A percentile compares a stretch with the other conserved stretches of the same genome.
Evolutionary conservation across 2,329 filamentous ascomycete species (phyloP).

Genomic region (Helotiales sp.): DNA sequence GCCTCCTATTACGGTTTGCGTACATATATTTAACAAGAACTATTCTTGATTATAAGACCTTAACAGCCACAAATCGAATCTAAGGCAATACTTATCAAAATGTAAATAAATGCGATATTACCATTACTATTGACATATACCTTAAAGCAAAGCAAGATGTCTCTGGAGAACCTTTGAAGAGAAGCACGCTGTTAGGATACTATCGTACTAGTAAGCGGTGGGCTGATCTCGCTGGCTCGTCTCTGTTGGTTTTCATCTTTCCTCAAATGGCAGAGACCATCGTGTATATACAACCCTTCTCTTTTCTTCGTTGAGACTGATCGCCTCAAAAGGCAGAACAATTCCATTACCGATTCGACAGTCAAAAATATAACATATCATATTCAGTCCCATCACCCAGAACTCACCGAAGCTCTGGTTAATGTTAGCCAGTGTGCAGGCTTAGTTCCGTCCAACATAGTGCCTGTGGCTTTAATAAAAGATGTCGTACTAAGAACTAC

Average conservation of each 20-base stretch:
- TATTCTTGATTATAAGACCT: neutral
- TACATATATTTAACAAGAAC: neutral
- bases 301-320: conserved; percentile 1
- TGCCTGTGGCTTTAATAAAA: conserved; percentile 1
- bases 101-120: too few species aligned
- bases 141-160: conserved; percentile 10
- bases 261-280: conserved; percentile 2
- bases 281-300: conserved; percentile 1
- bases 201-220: neutral
- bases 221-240: conserved; percentile 8
- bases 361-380: conserved; percentile 7
- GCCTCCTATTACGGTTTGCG: neutral
- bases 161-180: neutral
- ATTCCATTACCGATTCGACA: conserved; percentile 10
- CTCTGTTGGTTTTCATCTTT: conserved; percentile 11
- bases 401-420: conserved; percentile 7
- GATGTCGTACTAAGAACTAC: conserved; percentile 13
- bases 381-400: neutral
- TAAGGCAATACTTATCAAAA: too few species aligned
- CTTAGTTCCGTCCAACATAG: neutral
- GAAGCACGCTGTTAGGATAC: conserved; percentile 9
- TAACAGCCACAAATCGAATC: neutral
- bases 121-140: neutral
- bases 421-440: conserved; percentile 7
- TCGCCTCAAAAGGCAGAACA: conserved; percentile 7